Percentiles rank a stretch among this genome's conserved stretches.
phyloP scores from a whole-genome alignment of 305 asterid genomes.

The Fraxinus baroniana region DNA sequence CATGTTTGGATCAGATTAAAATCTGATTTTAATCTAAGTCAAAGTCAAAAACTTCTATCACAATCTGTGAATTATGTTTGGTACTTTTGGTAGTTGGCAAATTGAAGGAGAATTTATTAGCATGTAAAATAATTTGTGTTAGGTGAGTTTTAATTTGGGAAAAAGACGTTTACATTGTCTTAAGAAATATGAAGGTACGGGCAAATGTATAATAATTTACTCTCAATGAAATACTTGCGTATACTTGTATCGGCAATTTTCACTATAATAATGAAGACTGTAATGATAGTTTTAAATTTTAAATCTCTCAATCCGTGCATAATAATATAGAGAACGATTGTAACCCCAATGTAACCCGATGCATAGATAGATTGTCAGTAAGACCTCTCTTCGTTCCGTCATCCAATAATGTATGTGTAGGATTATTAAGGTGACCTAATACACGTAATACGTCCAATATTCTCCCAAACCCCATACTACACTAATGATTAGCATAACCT shows the following conservation, averaged over 20 bases:
- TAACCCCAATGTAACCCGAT: neutral
- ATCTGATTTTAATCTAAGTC: no score
- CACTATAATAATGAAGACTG: neutral
- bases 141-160: neutral
- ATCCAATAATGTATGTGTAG: neutral
- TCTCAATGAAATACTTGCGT: no score
- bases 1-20: no score
- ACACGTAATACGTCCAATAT: neutral
- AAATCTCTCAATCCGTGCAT: neutral
- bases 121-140: neutral
- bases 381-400: neutral
- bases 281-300: neutral
- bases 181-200: neutral
- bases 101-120: neutral
- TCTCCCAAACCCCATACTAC: neutral
- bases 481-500: neutral
- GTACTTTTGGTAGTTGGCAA: conserved; percentile 1
- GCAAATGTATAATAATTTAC: neutral
- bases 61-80: neutral
- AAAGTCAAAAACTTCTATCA: no score
- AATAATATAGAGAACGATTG: neutral
- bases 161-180: neutral
- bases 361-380: neutral
- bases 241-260: neutral
- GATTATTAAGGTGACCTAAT: neutral